Base-by-base conservation (phyloP, 106 monocot genomes). In the Phalaenopsis equestris region DNA sequence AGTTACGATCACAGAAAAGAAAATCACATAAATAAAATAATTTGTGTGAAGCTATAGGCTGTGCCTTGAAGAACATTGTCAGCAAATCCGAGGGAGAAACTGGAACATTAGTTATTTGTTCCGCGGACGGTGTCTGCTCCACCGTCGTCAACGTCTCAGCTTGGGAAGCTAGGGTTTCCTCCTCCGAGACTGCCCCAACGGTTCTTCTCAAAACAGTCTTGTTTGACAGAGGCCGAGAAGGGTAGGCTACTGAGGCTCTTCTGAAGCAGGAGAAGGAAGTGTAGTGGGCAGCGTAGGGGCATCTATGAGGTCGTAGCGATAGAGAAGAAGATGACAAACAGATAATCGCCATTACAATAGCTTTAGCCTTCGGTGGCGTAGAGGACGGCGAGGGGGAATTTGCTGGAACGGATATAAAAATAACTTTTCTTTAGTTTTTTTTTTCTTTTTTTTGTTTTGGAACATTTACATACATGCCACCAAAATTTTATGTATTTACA, bases 21-120 rank as follows among this genome's bases (percentile, higher is more conserved):
- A 83, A 73, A 52, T 30, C 48, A 19, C 76, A 49, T 5, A 49
- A 47, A 18, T 8, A 12, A 6, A 38, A 17, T 6, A 23, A 52
- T 76, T 74, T 49, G 48, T n/a, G 76, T 0, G 41, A 82, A 49
- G 61, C 19, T 68, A 42, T 46, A 77, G 43, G 11, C 6, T 39
- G 79, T 73, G 73, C 95, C 91, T 92, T 90, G 85, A 96, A 91
- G 82, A 91, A 92, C 91, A 96, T 93, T 76, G 90, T 89, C 38
- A 96, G 96, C 70, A 89, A 72, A 79, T 93, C 96, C 30, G 96
- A 93, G 47, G 91, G 91, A 11, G 96, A 96, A 42, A 91, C 90
- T n/a, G 93, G 86, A 48, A 94, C 91, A 21, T 91, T 85, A 17
- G 90, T 90, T 23, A 84, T 68, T 57, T 83, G 77, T 7, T 87